Evolutionary conservation across 345 rosid species (phyloP), one percentile per base, ranked within the genome.

Genomic region (Salix dunnii): DNA sequence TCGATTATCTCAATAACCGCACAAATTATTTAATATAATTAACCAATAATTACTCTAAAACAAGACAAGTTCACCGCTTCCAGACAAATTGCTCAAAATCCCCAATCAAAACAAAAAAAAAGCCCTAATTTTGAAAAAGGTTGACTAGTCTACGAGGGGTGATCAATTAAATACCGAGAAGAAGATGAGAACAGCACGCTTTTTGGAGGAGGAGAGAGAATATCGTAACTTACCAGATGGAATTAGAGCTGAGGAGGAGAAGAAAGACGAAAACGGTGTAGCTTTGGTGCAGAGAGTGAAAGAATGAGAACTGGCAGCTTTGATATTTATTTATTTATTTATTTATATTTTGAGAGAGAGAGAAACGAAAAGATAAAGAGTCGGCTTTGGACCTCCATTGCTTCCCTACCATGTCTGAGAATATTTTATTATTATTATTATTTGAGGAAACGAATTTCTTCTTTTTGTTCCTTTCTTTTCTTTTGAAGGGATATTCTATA

Each of bases 381-480:
- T 68, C 77, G 67, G 79, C 76, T 76, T 80, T 80, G 58, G 68
- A 53, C 53, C 70, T 76, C 79, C 77, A 60, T 66, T 72, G 77
- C 77, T 72, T 72, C 70, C 9, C 69, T 66, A 67, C 63, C 16
- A 49, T 23, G 20, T 64, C 81, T 51, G 72, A 31, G 71, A 62
- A 64, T 73, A 49, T 76, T 27, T 62, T 67, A 25, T 60, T 21
- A 33, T 21, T n/a, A 10, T 35, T 0, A 53, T 12, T 58, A 28
- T 28, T 62, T 6, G 12, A n/a, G 72, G 6, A 20, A n/a, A 67
- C 27, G 40, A 67, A 67, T n/a, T 31, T 35, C 49, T 21, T 23
- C 30, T 68, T 68, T 53, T 23, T 28, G 33, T 25, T 38, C 27
- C 27, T 68, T 46, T 33, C 23, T 23, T 55, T 55, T n/a, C 27